Base-by-base conservation (phyloP, 2,329 filamentous ascomycete species). In the Botrytis elliptica region DNA sequence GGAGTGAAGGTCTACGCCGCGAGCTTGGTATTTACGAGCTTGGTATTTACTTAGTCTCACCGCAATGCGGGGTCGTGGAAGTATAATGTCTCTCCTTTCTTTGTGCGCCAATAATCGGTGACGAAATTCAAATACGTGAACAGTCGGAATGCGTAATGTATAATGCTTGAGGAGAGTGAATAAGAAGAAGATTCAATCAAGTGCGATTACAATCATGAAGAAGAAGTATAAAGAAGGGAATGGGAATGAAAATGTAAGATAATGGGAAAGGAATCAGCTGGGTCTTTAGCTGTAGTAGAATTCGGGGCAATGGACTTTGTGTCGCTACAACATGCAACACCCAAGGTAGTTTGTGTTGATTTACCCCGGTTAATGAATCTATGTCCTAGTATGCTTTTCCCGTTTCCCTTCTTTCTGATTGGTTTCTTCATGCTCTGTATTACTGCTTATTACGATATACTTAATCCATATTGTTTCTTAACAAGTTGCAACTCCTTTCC, bases 231-330 rank as follows among this genome's bases (percentile, higher is more conserved):
- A 55, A 33, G 62, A 44, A 33, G 40, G 25, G 12, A 38, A 49
- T 33, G 10, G 3, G 4, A 66, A 66, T n/a, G 63, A 25, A 12
- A 67, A 20, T 36, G 42, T 6, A 38, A 67, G 65, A 40, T 20
- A 52, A 40, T 55, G 52, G 66, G 66, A 42, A 36, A 33, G 66
- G 66, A 42, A 68, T 68, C 66, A 33, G 66, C 66, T 68, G 49
- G 49, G 49, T 68, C 66, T 57, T 68, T 68, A 68, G 49, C 66
- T 68, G 49, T 57, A 25, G 20, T 68, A 40, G 66, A 68, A 22
- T 42, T 68, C 49, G 66, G 46, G 5, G 66, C 66, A 57, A 57
- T 57, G 66, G 49, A 42, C 66, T 36, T 55, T 55, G 46, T 55
- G 65, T 38, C 33, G 33, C 64, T 67, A 6, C 62, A 64, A 60